These are phyloP conservation scores for Heliamphora exappendiculata DNA, from an alignment of 148 eudicot genomes.

Conservation along the genomic window DNA sequence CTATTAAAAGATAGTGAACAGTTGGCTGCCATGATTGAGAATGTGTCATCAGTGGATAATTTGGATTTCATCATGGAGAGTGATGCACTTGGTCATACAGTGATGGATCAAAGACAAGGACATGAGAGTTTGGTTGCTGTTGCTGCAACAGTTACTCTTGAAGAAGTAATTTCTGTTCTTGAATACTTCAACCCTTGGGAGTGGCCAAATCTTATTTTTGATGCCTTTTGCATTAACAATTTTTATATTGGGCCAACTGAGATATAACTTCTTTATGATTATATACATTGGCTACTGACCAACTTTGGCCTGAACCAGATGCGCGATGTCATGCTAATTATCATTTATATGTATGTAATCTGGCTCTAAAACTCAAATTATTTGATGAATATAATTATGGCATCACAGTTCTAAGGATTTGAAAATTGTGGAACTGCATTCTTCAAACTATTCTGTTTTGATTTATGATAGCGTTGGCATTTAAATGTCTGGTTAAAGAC, in stretches of 20 bases:
- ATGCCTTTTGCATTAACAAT: background rate
- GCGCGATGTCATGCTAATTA: background rate
- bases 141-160: constrained; percentile 85
- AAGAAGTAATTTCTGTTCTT: constrained; percentile 56
- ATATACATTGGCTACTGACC: background rate
- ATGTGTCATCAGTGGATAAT: constrained; percentile 89
- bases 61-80: constrained; percentile 97
- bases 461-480: background rate
- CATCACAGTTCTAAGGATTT: background rate
- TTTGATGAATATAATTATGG: background rate
- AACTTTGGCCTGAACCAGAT: background rate
- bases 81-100: constrained; percentile 91
- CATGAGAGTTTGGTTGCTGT: constrained; percentile 88
- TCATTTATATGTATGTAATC: background rate
- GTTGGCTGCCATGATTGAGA: constrained; percentile 97
- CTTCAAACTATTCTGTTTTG: background rate
- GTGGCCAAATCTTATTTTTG: background rate
- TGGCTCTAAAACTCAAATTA: background rate
- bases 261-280: background rate
- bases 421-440: background rate
- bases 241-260: background rate
- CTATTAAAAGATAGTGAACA: constrained; percentile 95
- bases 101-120: constrained; percentile 96
- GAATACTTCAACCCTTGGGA: background rate
- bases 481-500: background rate